Evolutionary conservation across 768 basidiomycete genomes (phyloP), one percentile per base, ranked within the genome.

Genomic region (Suillus bovinus): DNA sequence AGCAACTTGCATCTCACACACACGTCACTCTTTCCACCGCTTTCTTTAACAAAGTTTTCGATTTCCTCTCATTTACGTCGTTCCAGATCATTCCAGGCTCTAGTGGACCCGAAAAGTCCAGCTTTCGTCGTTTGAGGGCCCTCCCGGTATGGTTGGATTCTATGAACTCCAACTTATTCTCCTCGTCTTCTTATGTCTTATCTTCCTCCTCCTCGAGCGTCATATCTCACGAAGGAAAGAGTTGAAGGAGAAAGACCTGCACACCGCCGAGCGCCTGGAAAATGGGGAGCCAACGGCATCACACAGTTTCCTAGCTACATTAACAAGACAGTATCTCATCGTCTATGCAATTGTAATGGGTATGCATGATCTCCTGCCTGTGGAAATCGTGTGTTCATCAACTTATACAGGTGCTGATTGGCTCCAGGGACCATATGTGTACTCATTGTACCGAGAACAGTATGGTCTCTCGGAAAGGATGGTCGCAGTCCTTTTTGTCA

Each of bases 401-500:
- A 36, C 16, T 39, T 54, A 24, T 57, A 41, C 67, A 90, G 89
- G 85, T 61, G 87, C 89, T 42, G 89, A 91, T 72, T 90, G 90
- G 89, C 78, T 91, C 16, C 89, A 91, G 72, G 90, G 90, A 0
- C 90, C 90, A 17, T 91, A 91, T 67, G 79, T 91, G 0, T 92
- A 90, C 67, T 88, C 89, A 17, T 75, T 91, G 0, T 92, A 91
- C 70, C 78, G 80, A 52, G 87, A 89, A 47, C 87, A 90, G 68
- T 89, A 90, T 64, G 73, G 68, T 11, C 85, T 86, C 68, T 76
- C 87, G 0, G 88, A 89, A 70, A 75, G 85, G 38, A 71, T 83
- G 27, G 87, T 92, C 6, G 89, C 90, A 2, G 68, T 88, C 38
- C 78, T 92, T 56, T 92, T 91, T 68, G 88, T 92, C n/a, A 87